Evolutionary conservation across 164 flowering plant species (phyloP).

Genomic region (Stephania japonica): DNA sequence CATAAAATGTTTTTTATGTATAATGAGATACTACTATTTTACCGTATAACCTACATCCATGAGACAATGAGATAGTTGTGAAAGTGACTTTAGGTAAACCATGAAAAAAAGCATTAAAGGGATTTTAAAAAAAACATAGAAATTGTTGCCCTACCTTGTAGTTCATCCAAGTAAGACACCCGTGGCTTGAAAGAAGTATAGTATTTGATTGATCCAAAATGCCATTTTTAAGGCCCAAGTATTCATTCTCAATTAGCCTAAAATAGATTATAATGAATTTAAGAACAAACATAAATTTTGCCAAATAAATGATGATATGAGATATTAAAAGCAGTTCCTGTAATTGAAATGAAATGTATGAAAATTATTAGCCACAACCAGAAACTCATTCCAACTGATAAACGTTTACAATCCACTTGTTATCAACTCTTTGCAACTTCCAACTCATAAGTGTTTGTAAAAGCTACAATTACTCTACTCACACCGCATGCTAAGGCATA

Average conservation of each 20-base stretch:
- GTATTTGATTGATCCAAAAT: slow-evolving; percentile 97
- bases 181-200: slow-evolving; percentile 74
- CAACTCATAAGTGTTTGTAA: neutral
- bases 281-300: neutral
- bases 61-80: no score
- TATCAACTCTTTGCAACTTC: neutral
- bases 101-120: no score
- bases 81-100: no score
- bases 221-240: slow-evolving; percentile 81
- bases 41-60: no score
- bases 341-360: neutral
- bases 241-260: slow-evolving; percentile 93
- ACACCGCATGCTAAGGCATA: neutral
- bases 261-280: slow-evolving; percentile 11
- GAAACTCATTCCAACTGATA: neutral
- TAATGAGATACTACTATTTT: no score
- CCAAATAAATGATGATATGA: neutral
- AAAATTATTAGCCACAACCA: neutral
- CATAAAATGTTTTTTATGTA: no score
- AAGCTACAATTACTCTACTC: neutral
- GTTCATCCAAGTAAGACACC: slow-evolving; percentile 80
- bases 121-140: neutral
- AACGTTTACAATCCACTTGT: neutral
- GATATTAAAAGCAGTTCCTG: neutral
- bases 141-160: slow-evolving; percentile 64